Evolutionary conservation across 192 early-diverging fungal genomes (phyloP).

Genomic region (Piromyces sp.): DNA sequence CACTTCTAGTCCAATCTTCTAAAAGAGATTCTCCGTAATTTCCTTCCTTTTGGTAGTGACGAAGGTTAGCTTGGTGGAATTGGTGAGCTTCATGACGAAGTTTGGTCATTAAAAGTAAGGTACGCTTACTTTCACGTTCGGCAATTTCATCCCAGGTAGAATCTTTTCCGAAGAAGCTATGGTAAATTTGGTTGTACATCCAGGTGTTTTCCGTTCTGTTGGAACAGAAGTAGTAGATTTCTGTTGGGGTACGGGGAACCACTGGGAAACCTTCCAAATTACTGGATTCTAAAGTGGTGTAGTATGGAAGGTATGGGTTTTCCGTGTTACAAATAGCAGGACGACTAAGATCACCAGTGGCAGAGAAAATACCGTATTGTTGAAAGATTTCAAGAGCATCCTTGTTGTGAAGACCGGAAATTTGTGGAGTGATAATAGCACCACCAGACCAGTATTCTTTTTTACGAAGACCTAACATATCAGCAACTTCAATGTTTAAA

Average conservation of each 20-base stretch:
- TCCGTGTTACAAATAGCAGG: not conserved
- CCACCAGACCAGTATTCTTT: slow-evolving; percentile 5
- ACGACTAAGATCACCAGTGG: not conserved
- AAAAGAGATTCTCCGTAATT: not conserved
- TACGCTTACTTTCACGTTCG: not conserved
- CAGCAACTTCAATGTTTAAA: slow-evolving; percentile 22
- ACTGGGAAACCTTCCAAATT: not conserved
- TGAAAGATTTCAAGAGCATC: slow-evolving; percentile 2
- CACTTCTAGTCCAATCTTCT: not conserved
- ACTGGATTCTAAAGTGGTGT: not conserved
- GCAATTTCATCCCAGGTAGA: not conserved
- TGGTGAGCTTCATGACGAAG: slow-evolving; percentile 16
- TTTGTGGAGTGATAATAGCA: slow-evolving; percentile 21
- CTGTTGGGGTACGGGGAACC: not conserved
- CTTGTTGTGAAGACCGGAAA: slow-evolving; percentile 21
- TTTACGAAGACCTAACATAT: slow-evolving; percentile 4
- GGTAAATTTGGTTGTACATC: not conserved
- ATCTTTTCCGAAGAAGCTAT: not conserved
- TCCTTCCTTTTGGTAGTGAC: not conserved
- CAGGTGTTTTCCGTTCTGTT: not conserved
- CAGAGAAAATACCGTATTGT: not conserved
- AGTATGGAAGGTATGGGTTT: not conserved
- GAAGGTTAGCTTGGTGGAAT: slow-evolving; percentile 5
- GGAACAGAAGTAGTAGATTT: not conserved
- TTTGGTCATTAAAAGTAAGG: not conserved